Evolutionary conservation across 2,329 filamentous ascomycete species (phyloP).

Genomic region (Aspergillus alliaceus): DNA sequence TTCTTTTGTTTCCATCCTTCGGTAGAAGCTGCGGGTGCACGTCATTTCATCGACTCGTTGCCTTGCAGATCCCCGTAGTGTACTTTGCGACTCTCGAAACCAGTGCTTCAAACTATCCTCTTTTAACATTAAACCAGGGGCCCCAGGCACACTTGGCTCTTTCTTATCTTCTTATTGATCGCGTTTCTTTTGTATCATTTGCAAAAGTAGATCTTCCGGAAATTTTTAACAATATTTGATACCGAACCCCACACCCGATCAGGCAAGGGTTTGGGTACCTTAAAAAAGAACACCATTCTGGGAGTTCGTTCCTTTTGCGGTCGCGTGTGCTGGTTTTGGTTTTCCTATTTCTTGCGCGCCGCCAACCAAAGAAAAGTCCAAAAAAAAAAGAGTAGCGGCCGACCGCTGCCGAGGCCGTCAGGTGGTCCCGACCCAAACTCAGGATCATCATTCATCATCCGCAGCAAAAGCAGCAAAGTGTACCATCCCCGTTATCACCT

Average conservation of each 20-base stretch:
- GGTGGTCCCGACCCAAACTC: conserved; percentile 29
- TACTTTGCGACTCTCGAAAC: not conserved
- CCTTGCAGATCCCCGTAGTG: conserved; percentile 14
- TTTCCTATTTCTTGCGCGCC: not conserved
- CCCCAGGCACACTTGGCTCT: not conserved
- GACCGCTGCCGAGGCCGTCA: conserved; percentile 30
- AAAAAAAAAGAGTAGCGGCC: conserved; percentile 13
- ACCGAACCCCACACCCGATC: not conserved
- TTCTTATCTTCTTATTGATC: not conserved
- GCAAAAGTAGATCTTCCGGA: not conserved
- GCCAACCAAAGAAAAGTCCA: not conserved
- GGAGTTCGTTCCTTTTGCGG: conserved; percentile 10
- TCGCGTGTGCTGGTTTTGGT: conserved; percentile 17
- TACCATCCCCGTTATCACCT: conserved; percentile 8
- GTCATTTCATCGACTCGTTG: conserved; percentile 11
- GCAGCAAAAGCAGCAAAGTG: conserved; percentile 7
- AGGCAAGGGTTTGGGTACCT: conserved; percentile 1
- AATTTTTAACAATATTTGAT: not conserved
- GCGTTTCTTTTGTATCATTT: not conserved
- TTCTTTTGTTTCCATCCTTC: not conserved
- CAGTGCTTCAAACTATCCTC: not conserved
- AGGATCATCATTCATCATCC: conserved; percentile 20
- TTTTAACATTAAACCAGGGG: not conserved
- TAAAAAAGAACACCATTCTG: not conserved
- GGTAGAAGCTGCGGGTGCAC: conserved; percentile 5